phyloP scores from a whole-genome alignment of 768 basidiomycete genomes.

The Pulveroboletus ravenelii region DNA sequence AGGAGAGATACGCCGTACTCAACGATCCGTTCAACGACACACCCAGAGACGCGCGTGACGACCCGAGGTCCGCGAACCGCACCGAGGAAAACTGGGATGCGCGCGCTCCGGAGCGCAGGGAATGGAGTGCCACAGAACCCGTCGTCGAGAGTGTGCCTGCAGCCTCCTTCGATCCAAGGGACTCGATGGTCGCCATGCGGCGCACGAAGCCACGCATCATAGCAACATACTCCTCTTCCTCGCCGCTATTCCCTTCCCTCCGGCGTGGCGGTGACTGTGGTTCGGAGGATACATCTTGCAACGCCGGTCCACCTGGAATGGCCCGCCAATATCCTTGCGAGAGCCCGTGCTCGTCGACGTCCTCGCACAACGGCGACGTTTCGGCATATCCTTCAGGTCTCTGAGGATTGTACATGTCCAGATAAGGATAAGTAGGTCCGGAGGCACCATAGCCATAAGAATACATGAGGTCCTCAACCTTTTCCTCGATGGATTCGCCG shows the following conservation, averaged over 20 bases:
- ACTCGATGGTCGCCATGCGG: conserved; percentile 81
- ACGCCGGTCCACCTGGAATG: background rate
- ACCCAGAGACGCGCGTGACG: background rate
- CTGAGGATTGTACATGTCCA: conserved; percentile 28
- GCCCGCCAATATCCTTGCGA: background rate
- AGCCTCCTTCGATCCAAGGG: conserved; percentile 62
- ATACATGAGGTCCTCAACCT: conserved; percentile 7
- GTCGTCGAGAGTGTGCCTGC: conserved; percentile 25
- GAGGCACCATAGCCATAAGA: conserved; percentile 28
- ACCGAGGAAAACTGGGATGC: conserved; percentile 25
- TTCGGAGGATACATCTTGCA: conserved; percentile 13
- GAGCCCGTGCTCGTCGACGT: background rate
- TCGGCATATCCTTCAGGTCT: conserved; percentile 1
- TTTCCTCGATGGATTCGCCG: conserved; percentile 14
- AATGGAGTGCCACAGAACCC: conserved; percentile 25
- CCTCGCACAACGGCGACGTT: conserved; percentile 1
- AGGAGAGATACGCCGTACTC: conserved; percentile 25
- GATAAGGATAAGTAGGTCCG: conserved; percentile 27
- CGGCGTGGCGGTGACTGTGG: conserved; percentile 10
- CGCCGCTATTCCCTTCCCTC: conserved; percentile 11
- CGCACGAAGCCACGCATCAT: conserved; percentile 61
- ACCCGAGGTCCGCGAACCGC: conserved; percentile 13
- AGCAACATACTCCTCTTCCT: conserved; percentile 40
- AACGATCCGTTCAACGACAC: conserved; percentile 8
- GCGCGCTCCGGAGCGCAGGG: conserved; percentile 24